Conservation (phyloP, 2,329 filamentous ascomycete genomes). For the Alternaria metachromatica region DNA sequence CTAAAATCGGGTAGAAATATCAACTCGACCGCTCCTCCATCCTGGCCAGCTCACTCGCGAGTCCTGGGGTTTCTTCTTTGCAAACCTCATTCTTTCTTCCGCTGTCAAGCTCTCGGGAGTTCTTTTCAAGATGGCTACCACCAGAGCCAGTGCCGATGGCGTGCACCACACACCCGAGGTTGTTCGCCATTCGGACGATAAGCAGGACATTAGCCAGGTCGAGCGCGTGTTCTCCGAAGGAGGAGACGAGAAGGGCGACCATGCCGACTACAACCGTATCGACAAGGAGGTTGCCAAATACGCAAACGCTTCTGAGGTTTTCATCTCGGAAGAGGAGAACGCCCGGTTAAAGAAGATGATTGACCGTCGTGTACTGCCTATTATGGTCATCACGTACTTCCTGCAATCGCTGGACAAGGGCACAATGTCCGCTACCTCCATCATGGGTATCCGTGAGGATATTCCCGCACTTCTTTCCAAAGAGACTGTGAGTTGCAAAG, state of each 20-base stretch:
- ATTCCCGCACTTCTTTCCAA: slow-evolving; percentile 37
- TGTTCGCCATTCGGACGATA: slow-evolving; percentile 22
- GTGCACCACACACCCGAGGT: slow-evolving; percentile 25
- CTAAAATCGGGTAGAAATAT: slow-evolving; percentile 33
- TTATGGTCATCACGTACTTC: slow-evolving; percentile 79
- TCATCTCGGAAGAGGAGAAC: slow-evolving; percentile 67
- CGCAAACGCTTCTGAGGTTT: slow-evolving; percentile 60
- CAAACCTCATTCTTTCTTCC: slow-evolving; percentile 13
- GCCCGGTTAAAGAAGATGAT: slow-evolving; percentile 68
- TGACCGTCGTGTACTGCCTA: slow-evolving; percentile 68
- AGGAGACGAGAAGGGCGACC: slow-evolving; percentile 57
- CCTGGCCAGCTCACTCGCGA: slow-evolving; percentile 20
- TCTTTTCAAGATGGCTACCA: slow-evolving; percentile 28
- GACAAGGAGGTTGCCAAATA: slow-evolving; percentile 77
- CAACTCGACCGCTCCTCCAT: slow-evolving; percentile 19
- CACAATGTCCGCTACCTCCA: slow-evolving; percentile 67
- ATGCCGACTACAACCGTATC: slow-evolving; percentile 65
- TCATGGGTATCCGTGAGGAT: slow-evolving; percentile 65
- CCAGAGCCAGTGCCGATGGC: slow-evolving; percentile 22
- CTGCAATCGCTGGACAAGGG: slow-evolving; percentile 72
- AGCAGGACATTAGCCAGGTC: slow-evolving; percentile 52
- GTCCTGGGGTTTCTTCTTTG: slow-evolving; percentile 18
- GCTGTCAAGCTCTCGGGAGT: slow-evolving; percentile 15
- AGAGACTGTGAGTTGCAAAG: slow-evolving; percentile 29
- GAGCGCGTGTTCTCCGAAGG: slow-evolving; percentile 57